These are phyloP conservation scores for Mycena capillaripes DNA, from an alignment of 768 basidiomycete species.

Conservation along the genomic window DNA sequence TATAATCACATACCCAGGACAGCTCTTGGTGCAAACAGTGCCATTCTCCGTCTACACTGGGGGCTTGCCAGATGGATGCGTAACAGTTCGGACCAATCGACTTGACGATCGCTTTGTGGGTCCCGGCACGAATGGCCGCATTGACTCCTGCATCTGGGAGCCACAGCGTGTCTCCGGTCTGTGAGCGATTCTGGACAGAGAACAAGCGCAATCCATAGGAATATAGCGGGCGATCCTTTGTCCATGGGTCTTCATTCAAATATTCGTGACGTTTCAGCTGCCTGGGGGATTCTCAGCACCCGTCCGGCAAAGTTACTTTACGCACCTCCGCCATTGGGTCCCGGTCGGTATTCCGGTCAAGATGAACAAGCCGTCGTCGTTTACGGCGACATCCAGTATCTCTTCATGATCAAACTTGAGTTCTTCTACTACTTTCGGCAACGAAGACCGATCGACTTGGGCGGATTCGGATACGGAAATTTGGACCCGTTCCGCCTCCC, in stretches of 20 bases:
- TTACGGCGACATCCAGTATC: background rate
- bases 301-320: background rate
- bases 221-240: background rate
- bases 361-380: background rate
- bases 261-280: background rate
- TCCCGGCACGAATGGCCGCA: background rate
- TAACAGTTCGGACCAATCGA: background rate
- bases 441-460: background rate
- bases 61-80: background rate
- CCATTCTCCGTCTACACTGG: background rate
- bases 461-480: background rate
- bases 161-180: background rate
- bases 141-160: background rate
- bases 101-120: background rate
- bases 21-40: background rate
- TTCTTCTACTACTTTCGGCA: background rate
- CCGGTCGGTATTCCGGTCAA: background rate
- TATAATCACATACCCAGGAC: background rate
- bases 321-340: background rate
- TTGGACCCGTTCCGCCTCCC: background rate
- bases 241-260: background rate
- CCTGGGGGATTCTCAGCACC: background rate
- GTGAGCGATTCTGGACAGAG: background rate
- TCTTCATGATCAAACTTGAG: background rate
- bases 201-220: background rate